Conservation (phyloP, 1,139 yeast species). For the Protomyces arabidopsidicola region DNA sequence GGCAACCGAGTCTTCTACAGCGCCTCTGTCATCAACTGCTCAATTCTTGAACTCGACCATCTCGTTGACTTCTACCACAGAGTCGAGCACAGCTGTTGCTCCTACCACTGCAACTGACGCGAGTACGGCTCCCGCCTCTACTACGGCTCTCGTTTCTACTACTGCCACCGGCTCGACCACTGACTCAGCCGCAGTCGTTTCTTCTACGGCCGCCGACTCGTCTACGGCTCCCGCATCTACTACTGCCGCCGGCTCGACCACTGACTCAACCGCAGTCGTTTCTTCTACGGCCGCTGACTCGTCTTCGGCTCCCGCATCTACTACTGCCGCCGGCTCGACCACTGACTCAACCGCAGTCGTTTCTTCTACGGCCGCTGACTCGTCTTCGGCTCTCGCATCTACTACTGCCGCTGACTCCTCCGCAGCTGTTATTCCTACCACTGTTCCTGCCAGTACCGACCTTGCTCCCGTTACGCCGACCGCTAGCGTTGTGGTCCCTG, state of each 20-base stretch:
- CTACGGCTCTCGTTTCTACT: background rate
- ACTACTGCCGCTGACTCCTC: background rate
- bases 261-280: background rate
- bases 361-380: background rate
- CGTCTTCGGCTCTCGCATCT: background rate
- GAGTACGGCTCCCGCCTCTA: background rate
- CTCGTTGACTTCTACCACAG: background rate
- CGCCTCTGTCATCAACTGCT: background rate
- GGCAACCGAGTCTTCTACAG: background rate
- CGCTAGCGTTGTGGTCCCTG: background rate
- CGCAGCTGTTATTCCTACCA: background rate
- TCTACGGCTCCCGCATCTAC: background rate
- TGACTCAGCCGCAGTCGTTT: background rate
- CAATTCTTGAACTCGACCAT: background rate
- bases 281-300: background rate
- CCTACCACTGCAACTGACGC: background rate
- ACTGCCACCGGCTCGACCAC: background rate
- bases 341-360: background rate
- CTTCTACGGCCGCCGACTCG: background rate
- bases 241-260: background rate
- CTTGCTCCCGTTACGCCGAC: background rate
- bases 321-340: background rate
- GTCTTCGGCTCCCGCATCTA: background rate
- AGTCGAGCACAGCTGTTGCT: background rate
- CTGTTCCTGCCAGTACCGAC: background rate